Base-by-base conservation (phyloP, 1,139 yeast genomes). In the Starmera stellimalicola region DNA sequence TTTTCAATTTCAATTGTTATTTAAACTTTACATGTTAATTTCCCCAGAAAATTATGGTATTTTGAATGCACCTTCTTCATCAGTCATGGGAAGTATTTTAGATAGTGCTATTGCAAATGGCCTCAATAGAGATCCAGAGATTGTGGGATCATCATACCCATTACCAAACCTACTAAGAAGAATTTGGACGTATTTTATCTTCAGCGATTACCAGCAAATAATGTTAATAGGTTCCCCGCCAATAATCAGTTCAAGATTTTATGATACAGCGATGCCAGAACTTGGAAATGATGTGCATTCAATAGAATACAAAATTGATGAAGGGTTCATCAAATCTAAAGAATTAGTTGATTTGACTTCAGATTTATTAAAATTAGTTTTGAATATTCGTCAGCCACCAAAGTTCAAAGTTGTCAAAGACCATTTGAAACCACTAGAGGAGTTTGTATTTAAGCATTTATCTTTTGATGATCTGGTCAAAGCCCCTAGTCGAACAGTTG, bases 31-130 rank as follows among this genome's bases (percentile, higher is more conserved):
- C 27, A 38, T 33, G 14, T 30, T 36, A 6, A 31, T 30, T 12
- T 38, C 47, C 2, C 51, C 49, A 2, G 53, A 48, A 31, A 50
- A 47, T 12, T 45, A 43, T 26, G 47, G 52, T 32, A 27, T 36
- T 7, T 38, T 41, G 2, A 33, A 37, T 4, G 26, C 43, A 2
- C 41, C 41, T 9, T 18, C 23, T 14, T 14, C 24, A 3, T n/a
- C 24, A 5, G 26, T 36, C 10, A 27, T 48, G 22, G 52, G 52
- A 3, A 37, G 36, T 16, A 26, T 48, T 19, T 18, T 47, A 3
- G 36, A 47, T n/a, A 38, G 37, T 36, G 51, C 45, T 1, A 23
- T 47, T 10, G 37, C 37, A 18, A 39, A 40, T 26, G 39, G 45
- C 1, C 31, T 47, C n/a, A 44, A 41, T 20, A 40, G 50, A 31